phyloP scores from a whole-genome alignment of 169 alveolate genomes.

The Plasmodium yoelii region DNA sequence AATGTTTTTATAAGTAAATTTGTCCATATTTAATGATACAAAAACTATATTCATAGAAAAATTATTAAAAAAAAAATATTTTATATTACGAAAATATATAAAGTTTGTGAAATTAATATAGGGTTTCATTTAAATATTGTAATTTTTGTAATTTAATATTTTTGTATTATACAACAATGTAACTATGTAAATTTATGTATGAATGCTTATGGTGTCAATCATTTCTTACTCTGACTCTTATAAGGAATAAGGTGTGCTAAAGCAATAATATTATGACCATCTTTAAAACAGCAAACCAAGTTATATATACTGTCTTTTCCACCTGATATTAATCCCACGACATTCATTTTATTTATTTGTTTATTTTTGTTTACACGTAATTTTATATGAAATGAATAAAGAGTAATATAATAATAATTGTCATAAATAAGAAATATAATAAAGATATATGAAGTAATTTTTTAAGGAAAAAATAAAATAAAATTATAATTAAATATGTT shows the following conservation, averaged over 20 bases:
- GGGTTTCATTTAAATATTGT: background rate
- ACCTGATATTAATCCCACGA: constrained; percentile 91
- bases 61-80: background rate
- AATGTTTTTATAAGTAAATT: no score
- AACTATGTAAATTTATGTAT: constrained; percentile 3
- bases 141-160: background rate
- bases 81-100: background rate
- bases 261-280: constrained; percentile 74
- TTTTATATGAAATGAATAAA: no score
- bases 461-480: no score
- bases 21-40: background rate
- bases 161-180: constrained; percentile 2
- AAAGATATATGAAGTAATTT: no score
- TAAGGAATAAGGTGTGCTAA: constrained; percentile 76
- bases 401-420: no score
- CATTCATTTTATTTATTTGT: constrained; percentile 76
- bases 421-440: no score
- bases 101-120: background rate
- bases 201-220: background rate
- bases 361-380: background rate
- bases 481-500: no score
- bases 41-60: constrained; percentile 4
- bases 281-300: constrained; percentile 77
- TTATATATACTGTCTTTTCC: constrained; percentile 90
- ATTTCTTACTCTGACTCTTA: constrained; percentile 33